Percentiles rank a stretch among this genome's conserved stretches.
Conservation (phyloP, 106 monocot genomes). For the Dioscorea alata region DNA sequence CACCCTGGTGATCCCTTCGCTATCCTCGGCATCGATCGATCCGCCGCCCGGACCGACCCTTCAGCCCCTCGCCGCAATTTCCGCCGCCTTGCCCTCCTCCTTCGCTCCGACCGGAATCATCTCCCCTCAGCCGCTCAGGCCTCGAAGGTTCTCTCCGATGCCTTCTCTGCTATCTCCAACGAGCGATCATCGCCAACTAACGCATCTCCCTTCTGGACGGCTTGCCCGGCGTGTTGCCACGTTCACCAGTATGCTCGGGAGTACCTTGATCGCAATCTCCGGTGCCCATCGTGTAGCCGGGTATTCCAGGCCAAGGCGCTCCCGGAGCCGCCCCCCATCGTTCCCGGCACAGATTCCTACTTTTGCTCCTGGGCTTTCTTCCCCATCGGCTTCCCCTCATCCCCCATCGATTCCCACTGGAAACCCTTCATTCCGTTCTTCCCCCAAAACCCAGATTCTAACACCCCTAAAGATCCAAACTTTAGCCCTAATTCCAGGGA, state of each 20-base stretch:
- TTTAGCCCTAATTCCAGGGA: too few relatives aligned
- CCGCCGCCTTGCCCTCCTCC: conserved; percentile 32
- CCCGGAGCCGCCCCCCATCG: conserved; percentile 40
- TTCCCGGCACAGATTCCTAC: conserved; percentile 65
- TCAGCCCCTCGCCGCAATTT: too few relatives aligned
- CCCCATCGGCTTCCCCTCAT: conserved; percentile 60
- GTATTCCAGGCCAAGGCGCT: conserved; percentile 43
- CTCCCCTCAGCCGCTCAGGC: conserved; percentile 24
- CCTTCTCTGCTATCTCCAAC: conserved; percentile 20
- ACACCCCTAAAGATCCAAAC: too few relatives aligned
- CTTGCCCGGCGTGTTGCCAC: conserved; percentile 52
- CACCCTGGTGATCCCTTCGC: conserved; percentile 37
- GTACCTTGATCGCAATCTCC: conserved; percentile 23
- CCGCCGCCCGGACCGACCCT: conserved; percentile 17
- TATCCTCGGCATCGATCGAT: conserved; percentile 11
- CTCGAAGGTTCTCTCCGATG: conserved; percentile 29
- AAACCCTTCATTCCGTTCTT: too few relatives aligned
- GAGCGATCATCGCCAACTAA: neutral
- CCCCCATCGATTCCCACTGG: neutral
- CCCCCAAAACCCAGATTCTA: too few relatives aligned
- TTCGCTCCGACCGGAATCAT: conserved; percentile 16
- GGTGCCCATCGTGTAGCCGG: conserved; percentile 42
- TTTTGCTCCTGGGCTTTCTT: conserved; percentile 79
- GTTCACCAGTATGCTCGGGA: conserved; percentile 48
- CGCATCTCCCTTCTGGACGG: conserved; percentile 54